Conservation (phyloP, 2,329 filamentous ascomycete species). For the Penicillium sp. region DNA sequence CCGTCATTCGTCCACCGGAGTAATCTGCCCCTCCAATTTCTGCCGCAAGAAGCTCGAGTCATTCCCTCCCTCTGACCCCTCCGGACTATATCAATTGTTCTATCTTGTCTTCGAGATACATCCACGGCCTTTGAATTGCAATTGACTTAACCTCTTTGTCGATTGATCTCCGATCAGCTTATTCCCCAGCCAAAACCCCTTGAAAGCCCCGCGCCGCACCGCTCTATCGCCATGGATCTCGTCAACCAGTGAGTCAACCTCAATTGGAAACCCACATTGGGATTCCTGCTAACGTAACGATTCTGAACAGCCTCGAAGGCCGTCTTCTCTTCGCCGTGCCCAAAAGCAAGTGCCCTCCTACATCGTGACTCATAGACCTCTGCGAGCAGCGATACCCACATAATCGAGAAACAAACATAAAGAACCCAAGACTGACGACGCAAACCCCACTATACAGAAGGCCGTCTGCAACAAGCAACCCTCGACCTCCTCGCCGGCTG, state of each 20-base stretch:
- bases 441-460: conserved; percentile 60
- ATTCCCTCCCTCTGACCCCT: conserved; percentile 5
- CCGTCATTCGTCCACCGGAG: conserved; percentile 4
- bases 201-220: conserved; percentile 21
- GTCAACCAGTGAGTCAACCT: conserved; percentile 57
- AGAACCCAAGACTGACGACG: conserved; percentile 12
- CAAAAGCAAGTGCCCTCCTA: conserved; percentile 69
- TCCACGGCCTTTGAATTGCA: background rate
- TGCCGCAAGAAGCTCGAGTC: conserved; percentile 17
- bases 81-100: conserved; percentile 3
- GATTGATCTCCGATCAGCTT: background rate
- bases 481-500: conserved; percentile 89
- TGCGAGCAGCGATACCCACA: conserved; percentile 8
- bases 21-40: conserved; percentile 26
- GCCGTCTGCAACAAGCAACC: conserved; percentile 80
- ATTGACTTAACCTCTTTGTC: conserved; percentile 7
- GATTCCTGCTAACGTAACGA: conserved; percentile 25
- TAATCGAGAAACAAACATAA: background rate
- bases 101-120: background rate
- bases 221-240: conserved; percentile 53
- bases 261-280: conserved; percentile 12
- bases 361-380: conserved; percentile 22
- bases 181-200: background rate
- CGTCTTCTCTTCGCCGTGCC: conserved; percentile 95
- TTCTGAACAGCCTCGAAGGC: conserved; percentile 70